Evolutionary conservation across 73 alveolate genomes (phyloP).

Genomic region (Breviolum minutum): DNA sequence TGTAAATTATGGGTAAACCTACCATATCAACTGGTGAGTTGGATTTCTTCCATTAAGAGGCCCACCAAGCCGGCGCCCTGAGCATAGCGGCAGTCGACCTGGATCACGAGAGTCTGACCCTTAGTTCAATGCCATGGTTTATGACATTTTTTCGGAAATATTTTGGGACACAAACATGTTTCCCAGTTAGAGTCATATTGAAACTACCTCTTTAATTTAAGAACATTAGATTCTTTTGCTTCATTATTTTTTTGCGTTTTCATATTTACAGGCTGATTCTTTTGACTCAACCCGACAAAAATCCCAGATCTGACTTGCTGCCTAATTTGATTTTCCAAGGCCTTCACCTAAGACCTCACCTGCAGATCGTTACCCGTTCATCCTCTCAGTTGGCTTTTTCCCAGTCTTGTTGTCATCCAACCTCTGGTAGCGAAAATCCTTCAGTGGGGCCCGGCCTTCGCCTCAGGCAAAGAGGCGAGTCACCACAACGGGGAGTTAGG

Average conservation of each 20-base stretch:
- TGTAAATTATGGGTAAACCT: too few species aligned
- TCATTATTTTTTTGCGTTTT: too few species aligned
- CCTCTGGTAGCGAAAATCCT: neutral
- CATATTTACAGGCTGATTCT: too few species aligned
- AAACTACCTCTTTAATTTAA: too few species aligned
- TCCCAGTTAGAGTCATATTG: too few species aligned
- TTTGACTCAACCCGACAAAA: neutral
- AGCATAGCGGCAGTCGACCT: constrained; percentile 50
- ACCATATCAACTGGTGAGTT: too few species aligned
- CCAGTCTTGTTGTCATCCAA: neutral
- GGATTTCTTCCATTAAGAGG: too few species aligned
- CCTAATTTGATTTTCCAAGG: constrained; percentile 1
- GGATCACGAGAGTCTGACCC: constrained; percentile 58
- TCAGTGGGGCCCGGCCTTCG: too few species aligned
- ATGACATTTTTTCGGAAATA: too few species aligned
- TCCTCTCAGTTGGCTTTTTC: neutral
- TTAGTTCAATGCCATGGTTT: neutral
- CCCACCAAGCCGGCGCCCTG: constrained; percentile 69
- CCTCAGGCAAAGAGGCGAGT: constrained; percentile 80
- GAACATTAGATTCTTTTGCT: too few species aligned
- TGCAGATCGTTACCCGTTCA: constrained; percentile 85
- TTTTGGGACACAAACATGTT: too few species aligned
- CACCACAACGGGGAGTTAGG: constrained; percentile 89
- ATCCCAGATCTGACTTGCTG: neutral
- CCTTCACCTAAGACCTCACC: constrained; percentile 93